Percentiles rank a stretch among this genome's conserved stretches.
Conservation (phyloP, 805 yeast genomes). For the Teunomyces lycoperdinae region DNA sequence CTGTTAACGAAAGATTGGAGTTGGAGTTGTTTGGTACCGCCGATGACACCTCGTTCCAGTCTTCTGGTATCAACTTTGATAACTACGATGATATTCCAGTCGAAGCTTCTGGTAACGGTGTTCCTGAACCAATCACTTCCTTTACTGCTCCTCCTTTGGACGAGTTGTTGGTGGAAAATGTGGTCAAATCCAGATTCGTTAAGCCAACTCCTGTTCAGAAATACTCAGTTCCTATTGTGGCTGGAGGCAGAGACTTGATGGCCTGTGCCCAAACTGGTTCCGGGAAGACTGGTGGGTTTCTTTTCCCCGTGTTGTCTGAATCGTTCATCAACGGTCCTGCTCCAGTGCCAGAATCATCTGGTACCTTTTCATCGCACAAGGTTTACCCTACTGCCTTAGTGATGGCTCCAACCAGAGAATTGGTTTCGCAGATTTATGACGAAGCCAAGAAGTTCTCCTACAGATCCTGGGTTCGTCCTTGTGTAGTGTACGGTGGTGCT, state of each 20-base stretch:
- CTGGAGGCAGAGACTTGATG: conserved; percentile 88
- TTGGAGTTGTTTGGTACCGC: conserved; percentile 77
- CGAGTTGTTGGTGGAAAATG: conserved; percentile 78
- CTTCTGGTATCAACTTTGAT: conserved; percentile 97
- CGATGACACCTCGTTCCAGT: conserved; percentile 74
- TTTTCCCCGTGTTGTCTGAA: conserved; percentile 95
- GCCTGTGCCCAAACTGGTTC: conserved; percentile 99
- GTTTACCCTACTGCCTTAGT: conserved; percentile 94
- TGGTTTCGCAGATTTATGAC: conserved; percentile 93
- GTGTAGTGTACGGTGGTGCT: conserved; percentile 98
- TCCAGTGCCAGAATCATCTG: conserved; percentile 45
- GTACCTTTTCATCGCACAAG: conserved; percentile 62
- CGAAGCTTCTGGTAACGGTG: conserved; percentile 92
- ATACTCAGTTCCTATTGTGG: conserved; percentile 89
- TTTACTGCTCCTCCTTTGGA: conserved; percentile 95
- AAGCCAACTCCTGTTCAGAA: conserved; percentile 97
- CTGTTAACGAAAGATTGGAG: conserved; percentile 67
- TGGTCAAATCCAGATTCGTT: conserved; percentile 82
- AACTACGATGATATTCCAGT: conserved; percentile 98
- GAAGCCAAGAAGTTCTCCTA: conserved; percentile 94
- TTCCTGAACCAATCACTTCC: conserved; percentile 87
- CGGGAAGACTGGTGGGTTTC: conserved; percentile 99
- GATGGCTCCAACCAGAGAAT: conserved; percentile 98
- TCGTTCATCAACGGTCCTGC: conserved; percentile 88
- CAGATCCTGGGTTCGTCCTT: conserved; percentile 97